Evolutionary conservation across 495 filamentous ascomycete genomes (phyloP).

Genomic region (Talaromyces thailandensis): DNA sequence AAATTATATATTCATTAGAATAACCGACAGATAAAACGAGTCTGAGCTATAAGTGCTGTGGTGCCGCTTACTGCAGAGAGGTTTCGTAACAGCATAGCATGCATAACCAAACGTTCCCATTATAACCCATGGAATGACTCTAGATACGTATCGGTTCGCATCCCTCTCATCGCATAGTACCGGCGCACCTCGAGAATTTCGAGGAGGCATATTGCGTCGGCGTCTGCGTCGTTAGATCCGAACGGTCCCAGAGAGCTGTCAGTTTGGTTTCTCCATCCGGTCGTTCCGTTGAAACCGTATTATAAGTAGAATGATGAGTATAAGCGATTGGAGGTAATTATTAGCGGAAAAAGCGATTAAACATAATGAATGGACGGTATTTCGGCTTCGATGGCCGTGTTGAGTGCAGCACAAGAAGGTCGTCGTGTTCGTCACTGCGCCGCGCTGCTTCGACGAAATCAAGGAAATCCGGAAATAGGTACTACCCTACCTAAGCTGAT

Average conservation of each 20-base stretch:
- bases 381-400: not conserved
- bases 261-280: not conserved
- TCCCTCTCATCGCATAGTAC: constrained; percentile 26
- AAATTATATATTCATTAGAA: not conserved
- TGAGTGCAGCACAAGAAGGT: not conserved
- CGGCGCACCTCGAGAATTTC: not conserved
- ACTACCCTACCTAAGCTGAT: not conserved
- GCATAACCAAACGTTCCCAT: constrained; percentile 51
- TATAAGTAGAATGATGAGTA: not conserved
- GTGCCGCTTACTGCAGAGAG: constrained; percentile 43
- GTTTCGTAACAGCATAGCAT: constrained; percentile 51
- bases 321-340: not conserved
- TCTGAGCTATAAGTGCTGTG: not conserved
- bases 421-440: not conserved
- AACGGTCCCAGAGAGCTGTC: not conserved
- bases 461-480: not conserved
- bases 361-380: not conserved
- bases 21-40: not conserved
- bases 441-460: not conserved
- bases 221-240: not conserved
- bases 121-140: constrained; percentile 50
- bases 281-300: not conserved
- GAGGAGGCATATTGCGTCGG: not conserved
- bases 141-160: constrained; percentile 43
- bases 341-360: not conserved